Evolutionary conservation across 805 yeast genomes (phyloP), one percentile per base, ranked within the genome.

Genomic region (Ogataea neopini): DNA sequence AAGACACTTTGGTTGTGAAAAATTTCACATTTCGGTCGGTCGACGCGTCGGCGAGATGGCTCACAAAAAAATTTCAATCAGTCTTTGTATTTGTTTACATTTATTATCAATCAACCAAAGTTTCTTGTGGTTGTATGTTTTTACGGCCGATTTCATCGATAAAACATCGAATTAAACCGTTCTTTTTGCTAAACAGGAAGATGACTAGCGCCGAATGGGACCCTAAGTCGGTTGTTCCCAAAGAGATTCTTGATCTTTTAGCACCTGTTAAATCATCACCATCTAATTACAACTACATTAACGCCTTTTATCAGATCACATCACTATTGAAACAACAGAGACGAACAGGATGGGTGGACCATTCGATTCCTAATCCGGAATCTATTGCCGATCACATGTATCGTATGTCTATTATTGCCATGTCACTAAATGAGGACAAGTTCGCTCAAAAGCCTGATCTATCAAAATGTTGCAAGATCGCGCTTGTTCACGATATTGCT

Each of bases 301-400:
- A 56, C 48, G 69, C 69, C 23, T 69, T 69, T 42, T 66, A 67
- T 41, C 88, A 88, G 61, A 78, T 89, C 26, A 78, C 88, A 0
- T 76, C 84, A 43, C 73, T 82, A 28, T 73, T 92, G 57, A 92
- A 92, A 67, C 72, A 81, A 4, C 92, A 88, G 61, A 82, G 77
- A 56, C 77, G 99, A 63, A 92, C 99, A 0, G 99, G 99, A 2
- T 92, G 98, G 98, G 67, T 92, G 17, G 92, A 89, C 62, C 81
- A 80, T 59, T 76, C 79, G 9, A 62, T 73, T 14, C 73, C 73
- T 1, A 58, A 72, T 20, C 82, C 84, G 2, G 88, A 89, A 66
- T 79, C 86, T 43, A 89, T 90, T 43, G 79, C 88, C n/a, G 97
- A 91, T 67, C 97, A 92, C 66, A 91, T 91, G 96, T 91, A 92